A percentile compares a stretch with the other conserved stretches of the same genome.
These are phyloP conservation scores for Didymella exigua DNA, from an alignment of 2,329 filamentous ascomycete genomes.

Conservation along the genomic window DNA sequence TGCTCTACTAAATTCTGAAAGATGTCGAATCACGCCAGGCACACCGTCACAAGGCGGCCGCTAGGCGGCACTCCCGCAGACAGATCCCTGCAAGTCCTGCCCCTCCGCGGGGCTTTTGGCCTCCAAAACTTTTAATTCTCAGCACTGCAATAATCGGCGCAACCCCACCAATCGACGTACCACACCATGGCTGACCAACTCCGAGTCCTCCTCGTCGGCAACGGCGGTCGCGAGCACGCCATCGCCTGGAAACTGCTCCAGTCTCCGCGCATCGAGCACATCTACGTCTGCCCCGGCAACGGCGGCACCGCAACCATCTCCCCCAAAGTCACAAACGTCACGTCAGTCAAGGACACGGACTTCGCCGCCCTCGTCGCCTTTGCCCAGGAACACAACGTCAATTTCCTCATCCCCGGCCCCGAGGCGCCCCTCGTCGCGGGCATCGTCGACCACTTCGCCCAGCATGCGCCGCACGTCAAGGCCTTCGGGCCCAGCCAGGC, in stretches of 20 bases:
- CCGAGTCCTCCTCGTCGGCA: slow-evolving; percentile 80
- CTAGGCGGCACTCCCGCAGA: slow-evolving; percentile 8
- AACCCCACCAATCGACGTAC: neutral
- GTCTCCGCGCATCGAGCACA: slow-evolving; percentile 76
- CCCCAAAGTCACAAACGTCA: slow-evolving; percentile 69
- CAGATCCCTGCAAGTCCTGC: slow-evolving; percentile 2
- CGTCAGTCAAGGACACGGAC: slow-evolving; percentile 72
- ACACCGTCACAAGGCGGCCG: slow-evolving; percentile 1
- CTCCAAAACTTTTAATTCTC: slow-evolving; percentile 24
- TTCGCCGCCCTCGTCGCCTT: slow-evolving; percentile 78
- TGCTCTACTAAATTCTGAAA: neutral
- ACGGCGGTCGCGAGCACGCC: slow-evolving; percentile 92
- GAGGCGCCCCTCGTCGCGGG: slow-evolving; percentile 94
- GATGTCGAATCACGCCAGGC: neutral
- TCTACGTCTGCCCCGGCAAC: slow-evolving; percentile 76
- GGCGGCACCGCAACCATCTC: slow-evolving; percentile 69
- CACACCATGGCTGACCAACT: slow-evolving; percentile 35
- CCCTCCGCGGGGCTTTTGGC: slow-evolving; percentile 11
- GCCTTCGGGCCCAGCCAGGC: slow-evolving; percentile 85
- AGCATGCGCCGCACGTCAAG: slow-evolving; percentile 63
- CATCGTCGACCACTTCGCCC: slow-evolving; percentile 80
- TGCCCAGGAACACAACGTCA: slow-evolving; percentile 73
- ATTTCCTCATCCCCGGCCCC: slow-evolving; percentile 86
- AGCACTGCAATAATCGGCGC: slow-evolving; percentile 11
- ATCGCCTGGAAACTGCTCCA: slow-evolving; percentile 92